phyloP scores from a whole-genome alignment of 495 filamentous ascomycete genomes.

The Daldinia vernicosa region DNA sequence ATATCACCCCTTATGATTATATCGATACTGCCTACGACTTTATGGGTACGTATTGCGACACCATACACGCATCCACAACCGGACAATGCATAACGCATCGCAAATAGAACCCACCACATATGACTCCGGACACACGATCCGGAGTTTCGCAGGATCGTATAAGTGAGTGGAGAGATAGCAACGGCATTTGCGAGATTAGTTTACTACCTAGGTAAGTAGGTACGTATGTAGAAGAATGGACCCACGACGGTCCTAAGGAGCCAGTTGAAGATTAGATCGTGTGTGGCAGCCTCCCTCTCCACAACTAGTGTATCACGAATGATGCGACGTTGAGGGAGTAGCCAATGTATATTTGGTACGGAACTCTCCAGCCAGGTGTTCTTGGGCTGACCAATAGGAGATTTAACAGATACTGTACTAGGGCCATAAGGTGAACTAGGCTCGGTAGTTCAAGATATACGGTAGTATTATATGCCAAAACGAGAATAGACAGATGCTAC shows the following conservation, averaged over 20 bases:
- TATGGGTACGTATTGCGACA: too few relatives aligned
- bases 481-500: neutral
- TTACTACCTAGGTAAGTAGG: neutral
- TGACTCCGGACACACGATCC: constrained; percentile 3
- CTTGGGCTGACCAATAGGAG: constrained; percentile 15
- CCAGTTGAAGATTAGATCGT: constrained; percentile 20
- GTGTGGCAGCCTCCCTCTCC: constrained; percentile 12
- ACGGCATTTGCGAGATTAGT: constrained; percentile 17
- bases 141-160: constrained; percentile 11
- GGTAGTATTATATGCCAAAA: constrained; percentile 22
- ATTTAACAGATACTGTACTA: constrained; percentile 15
- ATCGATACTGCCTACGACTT: neutral
- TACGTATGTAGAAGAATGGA: constrained; percentile 8
- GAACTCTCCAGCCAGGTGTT: constrained; percentile 1
- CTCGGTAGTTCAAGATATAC: constrained; percentile 32
- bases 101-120: constrained; percentile 1
- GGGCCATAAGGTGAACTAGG: constrained; percentile 13
- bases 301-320: constrained; percentile 16
- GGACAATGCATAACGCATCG: constrained; percentile 12
- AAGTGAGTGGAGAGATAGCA: constrained; percentile 20
- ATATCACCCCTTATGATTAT: neutral
- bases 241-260: constrained; percentile 22
- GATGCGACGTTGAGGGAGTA: constrained; percentile 17
- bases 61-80: neutral
- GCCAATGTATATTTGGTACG: neutral